These are phyloP conservation scores for Porogramme epimiltina DNA, from an alignment of 1,284 basidiomycete genomes.

Conservation along the genomic window DNA sequence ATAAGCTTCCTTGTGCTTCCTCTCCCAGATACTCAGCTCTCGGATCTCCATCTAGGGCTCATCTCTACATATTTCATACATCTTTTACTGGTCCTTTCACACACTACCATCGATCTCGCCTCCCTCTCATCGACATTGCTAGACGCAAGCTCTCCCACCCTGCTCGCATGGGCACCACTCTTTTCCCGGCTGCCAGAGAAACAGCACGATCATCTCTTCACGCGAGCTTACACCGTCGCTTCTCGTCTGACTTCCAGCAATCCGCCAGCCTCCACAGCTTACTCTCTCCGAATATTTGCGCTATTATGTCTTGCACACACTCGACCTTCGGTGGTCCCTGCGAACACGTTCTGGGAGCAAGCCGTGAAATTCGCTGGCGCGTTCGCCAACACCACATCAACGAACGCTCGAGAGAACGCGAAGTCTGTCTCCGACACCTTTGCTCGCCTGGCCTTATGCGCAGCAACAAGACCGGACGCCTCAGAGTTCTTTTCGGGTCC, in stretches of 20 bases:
- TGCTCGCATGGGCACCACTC: conserved; percentile 55
- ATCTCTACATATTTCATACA: conserved; percentile 61
- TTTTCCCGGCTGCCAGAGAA: conserved; percentile 48
- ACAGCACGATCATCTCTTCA: conserved; percentile 57
- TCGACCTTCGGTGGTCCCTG: conserved; percentile 30
- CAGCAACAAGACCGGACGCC: conserved; percentile 39
- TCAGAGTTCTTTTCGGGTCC: conserved; percentile 45
- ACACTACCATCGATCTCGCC: conserved; percentile 25
- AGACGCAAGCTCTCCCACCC: conserved; percentile 39
- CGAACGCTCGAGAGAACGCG: conserved; percentile 32
- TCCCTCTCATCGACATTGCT: conserved; percentile 40
- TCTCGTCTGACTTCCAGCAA: conserved; percentile 43
- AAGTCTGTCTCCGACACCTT: conserved; percentile 43
- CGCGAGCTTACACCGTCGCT: conserved; percentile 55
- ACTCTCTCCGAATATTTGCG: conserved; percentile 40
- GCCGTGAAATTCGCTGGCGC: conserved; percentile 50
- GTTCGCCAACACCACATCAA: conserved; percentile 40
- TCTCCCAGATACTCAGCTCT: conserved; percentile 34
- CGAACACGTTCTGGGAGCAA: conserved; percentile 67
- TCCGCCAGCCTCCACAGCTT: conserved; percentile 32
- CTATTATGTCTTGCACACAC: conserved; percentile 35
- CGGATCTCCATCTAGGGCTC: conserved; percentile 50
- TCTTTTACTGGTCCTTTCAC: conserved; percentile 43
- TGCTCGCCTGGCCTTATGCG: conserved; percentile 38
- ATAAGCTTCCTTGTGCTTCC: conserved; percentile 48